Conservation (phyloP, 129 eudicot genomes). For the Lactuca sativa region DNA sequence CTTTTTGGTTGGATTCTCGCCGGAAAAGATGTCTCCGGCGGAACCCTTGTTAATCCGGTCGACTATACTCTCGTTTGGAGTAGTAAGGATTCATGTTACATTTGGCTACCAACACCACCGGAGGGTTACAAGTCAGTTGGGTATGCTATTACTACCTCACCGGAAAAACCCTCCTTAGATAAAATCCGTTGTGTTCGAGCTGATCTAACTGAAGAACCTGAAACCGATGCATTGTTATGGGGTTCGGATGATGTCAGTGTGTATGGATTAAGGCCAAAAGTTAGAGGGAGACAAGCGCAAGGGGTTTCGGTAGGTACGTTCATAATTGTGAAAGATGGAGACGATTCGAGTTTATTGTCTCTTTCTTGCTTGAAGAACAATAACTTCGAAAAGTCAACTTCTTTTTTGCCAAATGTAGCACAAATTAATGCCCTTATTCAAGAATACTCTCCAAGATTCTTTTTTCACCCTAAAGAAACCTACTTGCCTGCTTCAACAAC, state of each 20-base stretch:
- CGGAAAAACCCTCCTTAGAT: slow-evolving; percentile 45
- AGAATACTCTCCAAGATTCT: slow-evolving; percentile 55
- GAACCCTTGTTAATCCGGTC: slow-evolving; percentile 36
- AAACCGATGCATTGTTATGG: slow-evolving; percentile 40
- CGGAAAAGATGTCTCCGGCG: slow-evolving; percentile 47
- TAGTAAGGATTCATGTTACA: slow-evolving; percentile 33
- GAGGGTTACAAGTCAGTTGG: slow-evolving; percentile 55
- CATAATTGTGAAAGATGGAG: slow-evolving; percentile 16
- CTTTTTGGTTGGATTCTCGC: slow-evolving; percentile 58
- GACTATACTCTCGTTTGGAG: slow-evolving; percentile 65
- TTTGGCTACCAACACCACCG: slow-evolving; percentile 61
- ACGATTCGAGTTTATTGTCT: slow-evolving; percentile 23
- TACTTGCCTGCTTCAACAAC: slow-evolving; percentile 52
- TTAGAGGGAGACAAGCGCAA: slow-evolving; percentile 35
- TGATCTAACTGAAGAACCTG: slow-evolving; percentile 47
- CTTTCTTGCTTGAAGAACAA: slow-evolving; percentile 48
- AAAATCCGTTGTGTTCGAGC: slow-evolving; percentile 47
- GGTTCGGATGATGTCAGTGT: slow-evolving; percentile 25
- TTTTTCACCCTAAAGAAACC: slow-evolving; percentile 55
- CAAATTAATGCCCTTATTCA: slow-evolving; percentile 46
- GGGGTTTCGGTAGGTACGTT: slow-evolving; percentile 47
- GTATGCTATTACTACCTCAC: slow-evolving; percentile 42
- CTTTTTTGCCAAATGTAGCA: slow-evolving; percentile 46
- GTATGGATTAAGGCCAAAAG: slow-evolving; percentile 44
- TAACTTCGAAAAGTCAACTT: slow-evolving; percentile 9